Evolutionary conservation across 176 grass and related monocot genomes (phyloP), one percentile per base, ranked within the genome.

Genomic region (Ananas comosus): DNA sequence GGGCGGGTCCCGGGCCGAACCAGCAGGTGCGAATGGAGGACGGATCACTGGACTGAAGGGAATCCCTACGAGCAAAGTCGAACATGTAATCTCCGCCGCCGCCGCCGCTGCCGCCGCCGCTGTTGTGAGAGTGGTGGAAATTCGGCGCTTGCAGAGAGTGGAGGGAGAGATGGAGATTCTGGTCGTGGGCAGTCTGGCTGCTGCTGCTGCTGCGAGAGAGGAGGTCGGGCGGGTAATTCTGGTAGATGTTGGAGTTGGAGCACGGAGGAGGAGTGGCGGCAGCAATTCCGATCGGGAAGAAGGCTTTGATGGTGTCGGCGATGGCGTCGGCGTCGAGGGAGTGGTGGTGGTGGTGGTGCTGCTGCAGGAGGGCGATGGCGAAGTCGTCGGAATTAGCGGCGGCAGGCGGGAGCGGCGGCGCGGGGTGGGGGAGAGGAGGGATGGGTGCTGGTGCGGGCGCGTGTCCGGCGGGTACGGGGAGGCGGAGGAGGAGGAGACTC

Each of bases 41-140:
- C 14, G 56, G n/a, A 8, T 16, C 56, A 61, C 56, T 61, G 56
- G 56, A 61, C 56, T 61, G 56, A 61, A 61, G 56, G 56, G 56
- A 18, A 18, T 61, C 56, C 56, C 56, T 61, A 13, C 21, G n/a
- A 61, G 16, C 56, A 13, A 61, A 61, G 56, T 61, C 21, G 16
- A 61, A 61, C 56, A 61, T n/a, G 56, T 18, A 61, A 61, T 61
- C 56, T 18, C 56, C 56, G 13, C 56, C n/a, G 2, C 56, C 16
- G 56, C 56, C 53, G 12, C 12, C 18, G 53, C 1, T n/a, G n/a
- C n/a, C 23, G 14, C 17, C 14, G 13, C 53, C 14, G 53, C 53
- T 24, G 23, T 24, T 0, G 25, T 27, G 25, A 27, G 25, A 27
- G 25, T 27, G 25, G 25, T 27, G 25, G 25, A 27, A 27, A 27